phyloP scores from a whole-genome alignment of 805 yeast genomes.

The Zygosaccharomyces lentus region DNA sequence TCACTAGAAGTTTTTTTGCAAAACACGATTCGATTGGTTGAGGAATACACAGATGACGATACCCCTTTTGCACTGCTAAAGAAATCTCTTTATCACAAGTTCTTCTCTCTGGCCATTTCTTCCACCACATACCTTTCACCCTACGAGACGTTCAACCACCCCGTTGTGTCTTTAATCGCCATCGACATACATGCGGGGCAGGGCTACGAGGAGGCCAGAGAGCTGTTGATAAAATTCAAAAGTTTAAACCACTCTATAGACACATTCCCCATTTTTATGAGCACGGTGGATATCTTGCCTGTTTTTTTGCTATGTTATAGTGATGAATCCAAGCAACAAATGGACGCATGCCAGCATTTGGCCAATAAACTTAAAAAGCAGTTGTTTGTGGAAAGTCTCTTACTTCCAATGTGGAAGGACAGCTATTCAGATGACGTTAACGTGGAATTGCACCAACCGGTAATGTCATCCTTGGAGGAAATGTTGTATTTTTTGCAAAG shows the following conservation, averaged over 20 bases:
- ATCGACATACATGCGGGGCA: slow-evolving; percentile 41
- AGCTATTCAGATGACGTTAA: slow-evolving; percentile 6
- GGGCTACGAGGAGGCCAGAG: slow-evolving; percentile 50
- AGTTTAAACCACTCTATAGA: slow-evolving; percentile 43
- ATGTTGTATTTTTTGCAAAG: slow-evolving; percentile 18
- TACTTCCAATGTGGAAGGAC: slow-evolving; percentile 29
- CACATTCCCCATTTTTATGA: slow-evolving; percentile 49
- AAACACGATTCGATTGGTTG: slow-evolving; percentile 32
- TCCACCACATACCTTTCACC: slow-evolving; percentile 61
- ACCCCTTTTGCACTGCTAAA: slow-evolving; percentile 35
- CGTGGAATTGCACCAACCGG: slow-evolving; percentile 30
- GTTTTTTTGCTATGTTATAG: slow-evolving; percentile 50
- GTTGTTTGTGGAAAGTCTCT: slow-evolving; percentile 35
- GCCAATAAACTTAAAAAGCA: slow-evolving; percentile 42
- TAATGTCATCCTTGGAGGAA: slow-evolving; percentile 29
- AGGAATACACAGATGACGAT: slow-evolving; percentile 24
- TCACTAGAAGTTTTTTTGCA: slow-evolving; percentile 38
- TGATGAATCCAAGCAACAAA: slow-evolving; percentile 41
- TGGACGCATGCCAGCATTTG: slow-evolving; percentile 40
- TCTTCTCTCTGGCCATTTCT: slow-evolving; percentile 51
- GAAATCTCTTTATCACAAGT: slow-evolving; percentile 50
- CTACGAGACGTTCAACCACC: slow-evolving; percentile 85
- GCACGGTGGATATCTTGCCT: slow-evolving; percentile 57
- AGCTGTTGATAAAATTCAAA: slow-evolving; percentile 51
- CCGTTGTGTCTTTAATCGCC: slow-evolving; percentile 68